Conservation (phyloP, 164 flowering plant genomes). For the Annona squamosa region DNA sequence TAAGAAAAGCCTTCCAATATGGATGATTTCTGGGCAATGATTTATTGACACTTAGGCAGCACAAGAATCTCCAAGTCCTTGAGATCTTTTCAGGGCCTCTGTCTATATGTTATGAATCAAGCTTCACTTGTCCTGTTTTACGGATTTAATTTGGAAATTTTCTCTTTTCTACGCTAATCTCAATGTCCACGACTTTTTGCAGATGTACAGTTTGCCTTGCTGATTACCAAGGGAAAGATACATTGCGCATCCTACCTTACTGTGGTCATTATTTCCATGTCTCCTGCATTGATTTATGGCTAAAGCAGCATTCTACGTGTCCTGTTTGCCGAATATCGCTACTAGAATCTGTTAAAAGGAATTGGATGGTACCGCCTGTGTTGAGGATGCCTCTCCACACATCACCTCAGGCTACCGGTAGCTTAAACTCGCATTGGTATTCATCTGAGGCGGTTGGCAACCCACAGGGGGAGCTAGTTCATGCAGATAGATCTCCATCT, state of each 20-base stretch:
- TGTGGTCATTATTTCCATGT: constrained; percentile 89
- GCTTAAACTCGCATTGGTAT: constrained; percentile 27
- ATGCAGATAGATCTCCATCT: constrained; percentile 32
- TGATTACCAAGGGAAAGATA: constrained; percentile 67
- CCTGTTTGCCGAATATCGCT: constrained; percentile 87
- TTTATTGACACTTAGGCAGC: too few relatives aligned
- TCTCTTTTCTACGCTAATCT: not conserved
- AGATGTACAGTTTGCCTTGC: constrained; percentile 88
- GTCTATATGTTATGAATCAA: not conserved
- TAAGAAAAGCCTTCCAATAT: not conserved
- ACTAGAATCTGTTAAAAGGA: constrained; percentile 58
- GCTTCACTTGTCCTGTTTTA: not conserved
- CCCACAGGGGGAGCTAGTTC: constrained; percentile 35
- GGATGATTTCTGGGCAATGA: not conserved
- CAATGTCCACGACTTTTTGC: constrained; percentile 11
- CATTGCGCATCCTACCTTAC: constrained; percentile 69
- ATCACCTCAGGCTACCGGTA: constrained; percentile 28
- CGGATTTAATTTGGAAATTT: too few relatives aligned
- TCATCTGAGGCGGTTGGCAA: constrained; percentile 27
- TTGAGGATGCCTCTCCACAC: constrained; percentile 53
- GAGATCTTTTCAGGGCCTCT: too few relatives aligned
- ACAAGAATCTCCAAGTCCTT: too few relatives aligned
- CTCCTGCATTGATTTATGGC: constrained; percentile 87
- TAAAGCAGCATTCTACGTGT: constrained; percentile 85
- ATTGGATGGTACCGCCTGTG: constrained; percentile 66